phyloP scores from a whole-genome alignment of 192 early-diverging fungal species.

The Linnemannia elongata region DNA sequence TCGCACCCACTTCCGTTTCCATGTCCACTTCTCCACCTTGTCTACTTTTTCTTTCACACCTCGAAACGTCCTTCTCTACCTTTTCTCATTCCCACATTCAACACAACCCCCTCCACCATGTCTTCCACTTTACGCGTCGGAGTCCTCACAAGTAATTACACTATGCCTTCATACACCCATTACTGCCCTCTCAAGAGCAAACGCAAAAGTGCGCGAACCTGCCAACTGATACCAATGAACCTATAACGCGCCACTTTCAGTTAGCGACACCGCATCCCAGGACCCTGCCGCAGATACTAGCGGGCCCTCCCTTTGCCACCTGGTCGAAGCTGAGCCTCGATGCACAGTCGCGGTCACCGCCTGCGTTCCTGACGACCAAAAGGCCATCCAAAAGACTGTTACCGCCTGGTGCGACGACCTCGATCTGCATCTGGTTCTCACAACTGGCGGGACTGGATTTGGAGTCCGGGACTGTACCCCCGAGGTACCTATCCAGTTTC shows the following conservation, averaged over 20 bases:
- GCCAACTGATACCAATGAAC: neutral
- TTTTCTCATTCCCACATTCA: neutral
- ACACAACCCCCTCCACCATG: neutral
- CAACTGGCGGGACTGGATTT: slow-evolving; percentile 96
- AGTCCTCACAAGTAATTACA: slow-evolving; percentile 49
- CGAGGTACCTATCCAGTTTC: slow-evolving; percentile 67
- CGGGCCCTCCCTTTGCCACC: slow-evolving; percentile 68
- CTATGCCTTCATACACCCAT: too few relatives aligned
- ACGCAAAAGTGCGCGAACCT: neutral
- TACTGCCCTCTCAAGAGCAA: neutral
- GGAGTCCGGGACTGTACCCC: slow-evolving; percentile 89
- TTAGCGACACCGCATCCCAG: slow-evolving; percentile 74
- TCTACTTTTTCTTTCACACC: neutral
- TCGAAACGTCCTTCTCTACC: neutral
- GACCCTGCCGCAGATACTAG: slow-evolving; percentile 71
- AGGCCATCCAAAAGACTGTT: slow-evolving; percentile 65
- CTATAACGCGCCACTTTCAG: slow-evolving; percentile 18
- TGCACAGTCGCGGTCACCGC: slow-evolving; percentile 57
- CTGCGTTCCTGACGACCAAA: slow-evolving; percentile 68
- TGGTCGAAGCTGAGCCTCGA: slow-evolving; percentile 48
- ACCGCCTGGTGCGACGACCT: slow-evolving; percentile 63
- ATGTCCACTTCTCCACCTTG: neutral
- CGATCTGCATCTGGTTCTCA: slow-evolving; percentile 77
- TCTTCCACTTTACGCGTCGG: slow-evolving; percentile 34
- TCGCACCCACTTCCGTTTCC: neutral